A percentile compares a stretch with the other conserved stretches of the same genome.
Evolutionary conservation across 495 filamentous ascomycete species (phyloP).

Genomic region (Chaetomidium leptoderma): DNA sequence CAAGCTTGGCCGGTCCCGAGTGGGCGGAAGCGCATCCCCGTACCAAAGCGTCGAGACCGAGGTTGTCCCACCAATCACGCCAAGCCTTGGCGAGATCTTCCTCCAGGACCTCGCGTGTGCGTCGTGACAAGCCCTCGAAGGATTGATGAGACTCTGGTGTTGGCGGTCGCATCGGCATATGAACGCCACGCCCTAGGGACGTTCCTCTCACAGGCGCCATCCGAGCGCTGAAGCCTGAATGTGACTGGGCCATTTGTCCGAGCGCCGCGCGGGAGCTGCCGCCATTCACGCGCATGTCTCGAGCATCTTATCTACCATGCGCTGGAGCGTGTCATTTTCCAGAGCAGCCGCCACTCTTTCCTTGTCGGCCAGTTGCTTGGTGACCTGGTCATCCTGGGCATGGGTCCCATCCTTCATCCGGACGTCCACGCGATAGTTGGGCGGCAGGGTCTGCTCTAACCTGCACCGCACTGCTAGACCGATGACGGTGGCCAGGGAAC

Average conservation of each 20-base stretch:
- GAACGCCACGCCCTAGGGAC: background rate
- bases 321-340: slow-evolving; percentile 87
- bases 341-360: slow-evolving; percentile 91
- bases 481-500: slow-evolving; percentile 92
- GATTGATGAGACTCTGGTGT: background rate
- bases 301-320: slow-evolving; percentile 88
- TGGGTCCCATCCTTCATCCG: slow-evolving; percentile 95
- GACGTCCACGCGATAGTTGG: slow-evolving; percentile 89
- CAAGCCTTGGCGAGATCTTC: background rate
- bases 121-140: background rate
- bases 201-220: background rate
- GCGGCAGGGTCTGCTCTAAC: slow-evolving; percentile 82
- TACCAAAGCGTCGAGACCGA: slow-evolving; percentile 9
- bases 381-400: slow-evolving; percentile 87
- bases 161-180: background rate
- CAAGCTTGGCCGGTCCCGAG: slow-evolving; percentile 16
- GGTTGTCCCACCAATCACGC: slow-evolving; percentile 22
- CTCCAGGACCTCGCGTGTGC: background rate
- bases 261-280: background rate
- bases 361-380: slow-evolving; percentile 94
- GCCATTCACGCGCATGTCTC: slow-evolving; percentile 58
- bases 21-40: slow-evolving; percentile 12
- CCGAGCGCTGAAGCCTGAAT: background rate
- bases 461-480: slow-evolving; percentile 88
- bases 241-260: background rate